Conservation (phyloP, 192 early-diverging fungal species). For the Backusella tuberculispora region DNA sequence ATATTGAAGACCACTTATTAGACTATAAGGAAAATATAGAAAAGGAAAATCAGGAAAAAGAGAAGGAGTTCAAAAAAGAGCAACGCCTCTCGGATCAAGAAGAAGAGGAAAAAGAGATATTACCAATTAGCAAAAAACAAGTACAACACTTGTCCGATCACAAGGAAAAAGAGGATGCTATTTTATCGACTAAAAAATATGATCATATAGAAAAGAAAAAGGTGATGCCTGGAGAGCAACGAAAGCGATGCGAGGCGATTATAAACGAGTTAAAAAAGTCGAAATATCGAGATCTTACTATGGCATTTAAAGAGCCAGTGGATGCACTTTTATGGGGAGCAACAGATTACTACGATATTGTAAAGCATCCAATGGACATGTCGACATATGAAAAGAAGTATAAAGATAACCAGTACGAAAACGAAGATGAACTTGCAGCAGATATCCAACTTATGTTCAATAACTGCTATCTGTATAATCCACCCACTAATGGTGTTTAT, state of each 20-base stretch:
- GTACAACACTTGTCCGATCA: not conserved
- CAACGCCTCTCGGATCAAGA: too few relatives aligned
- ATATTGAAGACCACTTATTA: too few relatives aligned
- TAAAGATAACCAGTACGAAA: slow-evolving; percentile 60
- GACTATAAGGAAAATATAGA: too few relatives aligned
- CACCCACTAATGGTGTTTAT: slow-evolving; percentile 59
- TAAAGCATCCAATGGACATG: slow-evolving; percentile 84
- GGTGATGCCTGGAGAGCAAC: slow-evolving; percentile 28
- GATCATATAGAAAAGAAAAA: not conserved
- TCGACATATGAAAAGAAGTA: slow-evolving; percentile 69
- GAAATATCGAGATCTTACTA: slow-evolving; percentile 18
- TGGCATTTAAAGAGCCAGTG: slow-evolving; percentile 80
- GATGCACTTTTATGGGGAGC: slow-evolving; percentile 80
- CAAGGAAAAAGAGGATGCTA: too few relatives aligned
- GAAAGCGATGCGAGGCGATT: slow-evolving; percentile 26
- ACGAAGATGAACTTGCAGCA: slow-evolving; percentile 60
- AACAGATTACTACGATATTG: slow-evolving; percentile 77
- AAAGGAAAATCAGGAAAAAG: too few relatives aligned
- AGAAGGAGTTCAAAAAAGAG: too few relatives aligned
- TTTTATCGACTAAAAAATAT: too few relatives aligned
- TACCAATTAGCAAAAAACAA: not conserved
- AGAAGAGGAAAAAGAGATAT: not conserved
- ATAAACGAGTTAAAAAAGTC: slow-evolving; percentile 35
- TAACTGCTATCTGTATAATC: slow-evolving; percentile 83
- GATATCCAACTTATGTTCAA: slow-evolving; percentile 73